A percentile compares a stretch with the other conserved stretches of the same genome.
phyloP scores from a whole-genome alignment of 768 basidiomycete genomes.

The Tricholomella constricta region DNA sequence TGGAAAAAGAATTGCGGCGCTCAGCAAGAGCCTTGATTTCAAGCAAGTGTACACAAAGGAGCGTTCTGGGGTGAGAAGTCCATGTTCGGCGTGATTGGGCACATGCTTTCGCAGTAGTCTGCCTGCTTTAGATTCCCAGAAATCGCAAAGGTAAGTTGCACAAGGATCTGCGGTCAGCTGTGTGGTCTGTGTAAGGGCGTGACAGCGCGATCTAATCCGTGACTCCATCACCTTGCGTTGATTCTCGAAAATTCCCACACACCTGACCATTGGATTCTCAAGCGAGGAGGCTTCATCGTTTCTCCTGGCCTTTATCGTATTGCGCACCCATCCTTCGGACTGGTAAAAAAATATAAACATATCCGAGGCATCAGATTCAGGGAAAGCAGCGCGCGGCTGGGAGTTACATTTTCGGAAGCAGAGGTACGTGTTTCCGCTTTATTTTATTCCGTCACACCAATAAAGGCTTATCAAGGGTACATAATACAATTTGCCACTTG shows the following conservation, averaged over 20 bases:
- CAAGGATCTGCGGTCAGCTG: background rate
- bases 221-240: slow-evolving; percentile 10
- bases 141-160: background rate
- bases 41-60: too few relatives aligned
- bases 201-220: background rate
- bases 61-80: too few relatives aligned
- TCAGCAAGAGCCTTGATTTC: background rate
- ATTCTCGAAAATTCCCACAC: slow-evolving; percentile 29
- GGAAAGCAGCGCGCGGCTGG: background rate
- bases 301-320: slow-evolving; percentile 9
- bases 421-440: slow-evolving; percentile 14
- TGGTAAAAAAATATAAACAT: slow-evolving; percentile 1
- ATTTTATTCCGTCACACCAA: slow-evolving; percentile 19
- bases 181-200: background rate
- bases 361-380: background rate
- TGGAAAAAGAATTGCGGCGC: background rate
- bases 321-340: background rate
- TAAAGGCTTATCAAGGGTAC: slow-evolving; percentile 19
- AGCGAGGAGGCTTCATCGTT: slow-evolving; percentile 24
- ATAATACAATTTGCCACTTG: slow-evolving; percentile 7
- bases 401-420: background rate
- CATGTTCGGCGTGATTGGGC: too few relatives aligned
- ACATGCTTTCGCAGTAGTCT: too few relatives aligned
- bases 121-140: too few relatives aligned
- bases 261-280: slow-evolving; percentile 28